phyloP scores from a whole-genome alignment of 805 yeast species.

The Candida andamanensis region DNA sequence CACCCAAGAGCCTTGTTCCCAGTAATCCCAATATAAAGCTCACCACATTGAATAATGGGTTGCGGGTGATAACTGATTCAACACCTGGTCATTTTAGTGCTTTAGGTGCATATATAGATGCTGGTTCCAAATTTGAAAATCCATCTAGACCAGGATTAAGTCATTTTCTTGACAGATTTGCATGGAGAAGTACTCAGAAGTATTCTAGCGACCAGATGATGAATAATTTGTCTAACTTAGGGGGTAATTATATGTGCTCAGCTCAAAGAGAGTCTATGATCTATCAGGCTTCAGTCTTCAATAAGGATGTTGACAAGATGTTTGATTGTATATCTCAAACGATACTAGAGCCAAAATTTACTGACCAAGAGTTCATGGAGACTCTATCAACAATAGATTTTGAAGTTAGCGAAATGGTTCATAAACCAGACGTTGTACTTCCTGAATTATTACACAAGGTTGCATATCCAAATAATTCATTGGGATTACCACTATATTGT shows the following conservation, averaged over 20 bases:
- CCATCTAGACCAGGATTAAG: constrained; percentile 60
- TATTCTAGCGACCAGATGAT: constrained; percentile 65
- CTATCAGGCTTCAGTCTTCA: constrained; percentile 93
- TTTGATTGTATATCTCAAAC: constrained; percentile 72
- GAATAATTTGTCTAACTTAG: constrained; percentile 68
- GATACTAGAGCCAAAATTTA: constrained; percentile 61
- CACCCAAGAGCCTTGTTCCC: constrained; percentile 1
- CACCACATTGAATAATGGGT: constrained; percentile 62
- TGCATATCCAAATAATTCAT: constrained; percentile 66
- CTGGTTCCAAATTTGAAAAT: constrained; percentile 83
- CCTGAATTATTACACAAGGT: constrained; percentile 89
- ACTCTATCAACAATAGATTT: constrained; percentile 70
- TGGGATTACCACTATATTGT: constrained; percentile 84
- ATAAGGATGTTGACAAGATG: constrained; percentile 77
- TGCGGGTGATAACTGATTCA: constrained; percentile 77
- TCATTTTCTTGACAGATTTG: constrained; percentile 80
- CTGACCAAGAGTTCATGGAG: constrained; percentile 66
- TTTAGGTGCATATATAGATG: constrained; percentile 80
- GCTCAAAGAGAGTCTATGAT: constrained; percentile 87
- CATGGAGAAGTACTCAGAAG: constrained; percentile 67
- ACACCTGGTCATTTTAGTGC: constrained; percentile 91
- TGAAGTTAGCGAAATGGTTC: constrained; percentile 78
- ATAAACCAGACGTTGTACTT: constrained; percentile 75
- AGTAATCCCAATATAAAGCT: constrained; percentile 18
- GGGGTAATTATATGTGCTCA: constrained; percentile 92